These are phyloP conservation scores for Magnusiomyces suaveolens DNA, from an alignment of 1,139 yeast genomes.

Conservation along the genomic window DNA sequence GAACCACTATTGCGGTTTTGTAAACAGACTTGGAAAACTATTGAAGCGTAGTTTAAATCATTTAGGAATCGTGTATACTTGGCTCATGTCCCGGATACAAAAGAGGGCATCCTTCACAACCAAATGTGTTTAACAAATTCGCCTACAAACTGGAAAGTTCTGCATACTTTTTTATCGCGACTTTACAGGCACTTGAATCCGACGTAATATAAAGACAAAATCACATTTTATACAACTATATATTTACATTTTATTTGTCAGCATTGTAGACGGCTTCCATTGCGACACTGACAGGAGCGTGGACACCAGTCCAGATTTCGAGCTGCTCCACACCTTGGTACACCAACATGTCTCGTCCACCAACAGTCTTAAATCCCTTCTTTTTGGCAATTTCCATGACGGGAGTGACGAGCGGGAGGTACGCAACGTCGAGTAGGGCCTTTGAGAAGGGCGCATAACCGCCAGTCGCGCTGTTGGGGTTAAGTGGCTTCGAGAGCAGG, in stretches of 20 bases:
- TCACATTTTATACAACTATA: not conserved
- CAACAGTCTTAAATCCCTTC: conserved; percentile 61
- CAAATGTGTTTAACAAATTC: too few relatives aligned
- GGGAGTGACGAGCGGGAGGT: conserved; percentile 79
- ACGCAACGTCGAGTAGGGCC: conserved; percentile 79
- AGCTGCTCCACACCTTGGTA: conserved; percentile 90
- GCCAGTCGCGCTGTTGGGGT: not conserved
- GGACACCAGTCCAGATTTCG: conserved; percentile 61
- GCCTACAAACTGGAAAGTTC: too few relatives aligned
- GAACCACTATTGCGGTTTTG: too few relatives aligned
- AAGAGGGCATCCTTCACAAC: too few relatives aligned
- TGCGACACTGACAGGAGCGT: conserved; percentile 28
- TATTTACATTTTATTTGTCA: too few relatives aligned
- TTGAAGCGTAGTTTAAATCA: too few relatives aligned
- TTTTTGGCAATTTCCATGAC: conserved; percentile 66
- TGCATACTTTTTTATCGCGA: too few relatives aligned
- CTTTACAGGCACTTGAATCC: too few relatives aligned
- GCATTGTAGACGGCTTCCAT: conserved; percentile 15
- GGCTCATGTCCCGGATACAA: too few relatives aligned
- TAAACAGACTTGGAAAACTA: too few relatives aligned
- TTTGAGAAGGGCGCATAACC: conserved; percentile 34
- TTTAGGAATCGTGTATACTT: too few relatives aligned
- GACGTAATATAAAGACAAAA: too few relatives aligned
- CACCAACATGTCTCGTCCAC: conserved; percentile 86
- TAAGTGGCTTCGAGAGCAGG: conserved; percentile 32